Evolutionary conservation across 2,329 filamentous ascomycete species (phyloP).

Genomic region (Furcasterigmium furcatum): DNA sequence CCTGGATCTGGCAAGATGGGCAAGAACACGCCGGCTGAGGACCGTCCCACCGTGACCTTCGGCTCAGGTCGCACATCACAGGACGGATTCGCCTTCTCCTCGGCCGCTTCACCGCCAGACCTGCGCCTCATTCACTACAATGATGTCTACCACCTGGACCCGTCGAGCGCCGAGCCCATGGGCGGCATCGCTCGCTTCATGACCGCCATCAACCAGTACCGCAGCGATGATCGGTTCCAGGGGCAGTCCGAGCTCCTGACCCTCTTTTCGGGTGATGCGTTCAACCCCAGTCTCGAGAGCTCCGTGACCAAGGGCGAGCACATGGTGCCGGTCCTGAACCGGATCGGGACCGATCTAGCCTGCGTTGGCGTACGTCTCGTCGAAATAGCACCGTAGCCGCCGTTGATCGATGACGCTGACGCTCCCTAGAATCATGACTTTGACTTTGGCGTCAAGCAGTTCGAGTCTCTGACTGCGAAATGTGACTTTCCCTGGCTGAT

Average conservation of each 20-base stretch:
- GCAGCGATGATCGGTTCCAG: slow-evolving; percentile 54
- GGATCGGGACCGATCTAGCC: slow-evolving; percentile 73
- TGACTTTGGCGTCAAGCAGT: slow-evolving; percentile 85
- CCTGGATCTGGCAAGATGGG: slow-evolving; percentile 11
- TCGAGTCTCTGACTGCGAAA: slow-evolving; percentile 66
- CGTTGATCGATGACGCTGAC: slow-evolving; percentile 2
- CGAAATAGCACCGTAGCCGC: not conserved
- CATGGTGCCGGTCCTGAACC: slow-evolving; percentile 84
- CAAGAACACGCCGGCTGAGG: slow-evolving; percentile 9
- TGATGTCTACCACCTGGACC: slow-evolving; percentile 88
- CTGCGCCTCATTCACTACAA: slow-evolving; percentile 88
- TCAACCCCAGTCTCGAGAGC: slow-evolving; percentile 87
- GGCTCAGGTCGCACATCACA: slow-evolving; percentile 18
- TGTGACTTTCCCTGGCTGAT: slow-evolving; percentile 88
- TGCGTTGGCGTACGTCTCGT: slow-evolving; percentile 67
- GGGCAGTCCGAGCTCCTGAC: slow-evolving; percentile 67
- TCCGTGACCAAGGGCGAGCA: slow-evolving; percentile 87
- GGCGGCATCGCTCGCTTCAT: slow-evolving; percentile 82
- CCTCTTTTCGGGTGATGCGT: slow-evolving; percentile 88
- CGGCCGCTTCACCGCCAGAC: slow-evolving; percentile 48
- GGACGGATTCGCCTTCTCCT: slow-evolving; percentile 4
- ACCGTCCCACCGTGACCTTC: slow-evolving; percentile 20
- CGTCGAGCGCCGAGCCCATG: slow-evolving; percentile 72
- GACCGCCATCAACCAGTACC: slow-evolving; percentile 73
- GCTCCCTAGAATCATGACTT: slow-evolving; percentile 75